Evolutionary conservation across 2,329 filamentous ascomycete species (phyloP), one percentile per base, ranked within the genome.

Genomic region (Penicillium digitatum): DNA sequence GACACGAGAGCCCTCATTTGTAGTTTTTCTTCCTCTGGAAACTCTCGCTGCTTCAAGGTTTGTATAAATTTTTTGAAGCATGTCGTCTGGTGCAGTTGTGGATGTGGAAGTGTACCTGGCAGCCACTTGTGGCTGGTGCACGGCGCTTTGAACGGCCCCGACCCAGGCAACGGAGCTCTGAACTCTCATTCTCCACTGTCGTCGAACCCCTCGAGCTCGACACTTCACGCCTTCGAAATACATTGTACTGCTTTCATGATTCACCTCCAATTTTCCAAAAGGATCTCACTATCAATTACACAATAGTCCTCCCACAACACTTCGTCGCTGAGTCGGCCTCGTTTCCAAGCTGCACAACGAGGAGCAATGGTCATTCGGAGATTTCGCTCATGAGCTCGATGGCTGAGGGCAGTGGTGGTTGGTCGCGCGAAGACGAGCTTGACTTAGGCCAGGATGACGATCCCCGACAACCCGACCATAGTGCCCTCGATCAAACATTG

Each of bases 331-430:
- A 50, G 39, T 48, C 34, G 45, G 45, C 37, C 48, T 27, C 48
- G 46, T 48, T 42, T 48, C 38, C 43, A 48, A 61, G 38, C 47
- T 43, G 57, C 49, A 35, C 49, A 42, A 47, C 56, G 70, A 67
- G 68, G 74, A 81, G 81, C 76, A 70, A 84, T 84, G 81, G 75
- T 73, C 71, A 74, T 74, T 73, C 70, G 67, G 68, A 69, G 66
- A 70, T 71, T 69, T 74, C 73, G 79, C 81, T 78, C 78, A 89
- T 89, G 86, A 88, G 84, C 84, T 85, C 82, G 78, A 82, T 79
- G 79, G 80, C 79, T 74, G 79, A 79, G 78, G 82, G 81, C 78
- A 82, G 76, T 74, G 79, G 83, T 72, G 80, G 80, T 74, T 82
- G 82, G 77, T 82, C 77, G 76, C 77, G 77, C 72, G 79, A 84